Conservation (phyloP, 2,329 filamentous ascomycete genomes). For the Thelonectria blattea region DNA sequence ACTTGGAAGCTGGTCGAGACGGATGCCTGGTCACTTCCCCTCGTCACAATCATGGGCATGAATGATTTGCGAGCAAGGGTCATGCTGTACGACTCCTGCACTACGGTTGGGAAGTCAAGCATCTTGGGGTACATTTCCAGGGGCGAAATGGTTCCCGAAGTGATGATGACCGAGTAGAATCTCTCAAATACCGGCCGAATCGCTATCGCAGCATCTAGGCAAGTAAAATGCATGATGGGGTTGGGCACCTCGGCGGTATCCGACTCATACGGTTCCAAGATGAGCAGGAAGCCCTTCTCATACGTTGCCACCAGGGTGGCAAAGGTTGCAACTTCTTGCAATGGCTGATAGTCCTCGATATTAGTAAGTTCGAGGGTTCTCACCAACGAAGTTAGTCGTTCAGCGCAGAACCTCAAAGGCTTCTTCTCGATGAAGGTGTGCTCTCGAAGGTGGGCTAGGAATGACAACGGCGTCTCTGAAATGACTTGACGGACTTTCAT, state of each 20-base stretch:
- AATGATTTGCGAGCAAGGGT: slow-evolving; percentile 94
- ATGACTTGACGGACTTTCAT: slow-evolving; percentile 99
- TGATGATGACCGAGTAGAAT: slow-evolving; percentile 98
- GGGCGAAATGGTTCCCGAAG: slow-evolving; percentile 94
- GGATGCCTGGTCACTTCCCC: slow-evolving; percentile 90
- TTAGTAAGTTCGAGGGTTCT: slow-evolving; percentile 94
- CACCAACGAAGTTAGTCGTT: slow-evolving; percentile 91
- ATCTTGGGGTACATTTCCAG: slow-evolving; percentile 99
- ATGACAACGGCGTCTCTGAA: slow-evolving; percentile 94
- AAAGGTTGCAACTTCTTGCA: slow-evolving; percentile 98
- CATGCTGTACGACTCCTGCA: slow-evolving; percentile 98
- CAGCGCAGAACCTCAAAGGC: slow-evolving; percentile 90
- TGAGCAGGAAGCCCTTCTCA: slow-evolving; percentile 93
- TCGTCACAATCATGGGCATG: slow-evolving; percentile 95
- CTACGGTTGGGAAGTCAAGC: slow-evolving; percentile 89
- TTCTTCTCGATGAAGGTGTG: slow-evolving; percentile 98
- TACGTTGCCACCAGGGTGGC: slow-evolving; percentile 96
- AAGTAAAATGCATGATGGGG: slow-evolving; percentile 95
- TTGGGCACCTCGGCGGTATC: slow-evolving; percentile 96
- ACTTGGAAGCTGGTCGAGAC: slow-evolving; percentile 95
- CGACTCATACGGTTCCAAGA: slow-evolving; percentile 96
- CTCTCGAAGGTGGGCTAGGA: slow-evolving; percentile 90
- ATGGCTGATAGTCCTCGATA: slow-evolving; percentile 95
- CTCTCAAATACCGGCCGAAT: slow-evolving; percentile 98
- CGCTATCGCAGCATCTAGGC: slow-evolving; percentile 94